Evolutionary conservation across 73 alveolate genomes (phyloP).

Genomic region (Symbiodinium pilosum): DNA sequence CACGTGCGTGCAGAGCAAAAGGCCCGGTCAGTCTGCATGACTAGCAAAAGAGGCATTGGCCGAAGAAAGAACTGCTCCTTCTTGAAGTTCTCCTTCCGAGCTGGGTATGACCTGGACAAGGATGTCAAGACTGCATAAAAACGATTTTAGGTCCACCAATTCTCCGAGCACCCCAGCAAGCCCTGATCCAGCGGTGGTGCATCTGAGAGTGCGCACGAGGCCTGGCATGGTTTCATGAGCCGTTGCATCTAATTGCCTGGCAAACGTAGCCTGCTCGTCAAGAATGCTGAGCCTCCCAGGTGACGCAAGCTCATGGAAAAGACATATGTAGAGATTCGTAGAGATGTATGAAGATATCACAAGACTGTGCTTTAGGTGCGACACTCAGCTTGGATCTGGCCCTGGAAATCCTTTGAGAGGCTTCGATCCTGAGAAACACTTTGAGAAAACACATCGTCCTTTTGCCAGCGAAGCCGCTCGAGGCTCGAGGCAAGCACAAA

Average conservation of each 20-base stretch:
- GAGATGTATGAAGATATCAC: no score
- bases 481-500: neutral
- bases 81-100: conserved; percentile 87
- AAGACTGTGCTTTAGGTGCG: neutral
- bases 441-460: no score
- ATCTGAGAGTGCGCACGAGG: conserved; percentile 64
- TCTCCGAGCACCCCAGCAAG: conserved; percentile 6
- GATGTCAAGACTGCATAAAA: neutral
- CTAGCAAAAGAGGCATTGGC: neutral
- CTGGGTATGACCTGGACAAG: conserved; percentile 58
- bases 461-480: neutral
- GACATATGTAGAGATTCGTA: no score
- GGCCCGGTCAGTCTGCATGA: neutral
- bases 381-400: conserved; percentile 44
- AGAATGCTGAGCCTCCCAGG: no score
- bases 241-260: no score
- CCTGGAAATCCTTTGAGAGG: conserved; percentile 75
- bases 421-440: conserved; percentile 30
- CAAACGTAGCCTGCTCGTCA: no score
- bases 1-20: neutral
- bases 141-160: neutral
- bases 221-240: no score
- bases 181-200: conserved; percentile 88
- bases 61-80: conserved; percentile 31
- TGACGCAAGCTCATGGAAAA: no score